phyloP scores from a whole-genome alignment of 805 yeast species.

The Wickerhamiella kazuoi region DNA sequence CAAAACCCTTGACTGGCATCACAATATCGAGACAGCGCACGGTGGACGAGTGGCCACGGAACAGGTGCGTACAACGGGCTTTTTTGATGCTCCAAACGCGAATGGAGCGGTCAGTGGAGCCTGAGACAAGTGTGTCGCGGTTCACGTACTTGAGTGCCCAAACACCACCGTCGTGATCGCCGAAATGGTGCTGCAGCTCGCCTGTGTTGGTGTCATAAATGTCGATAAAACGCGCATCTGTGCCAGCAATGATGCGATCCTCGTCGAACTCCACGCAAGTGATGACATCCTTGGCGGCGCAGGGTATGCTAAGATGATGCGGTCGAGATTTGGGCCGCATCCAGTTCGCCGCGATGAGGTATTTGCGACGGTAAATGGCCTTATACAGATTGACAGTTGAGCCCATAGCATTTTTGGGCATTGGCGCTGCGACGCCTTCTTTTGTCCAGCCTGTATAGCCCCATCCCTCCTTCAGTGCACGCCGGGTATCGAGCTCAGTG shows the following conservation, averaged over 20 bases:
- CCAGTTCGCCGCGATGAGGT: conserved; percentile 55
- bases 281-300: conserved; percentile 40
- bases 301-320: conserved; percentile 39
- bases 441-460: conserved; percentile 20
- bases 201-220: conserved; percentile 70
- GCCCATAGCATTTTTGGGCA: conserved; percentile 12
- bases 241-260: conserved; percentile 78
- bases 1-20: conserved; percentile 37
- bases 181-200: conserved; percentile 36
- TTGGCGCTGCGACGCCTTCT: conserved; percentile 1
- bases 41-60: conserved; percentile 82
- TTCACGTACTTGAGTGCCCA: conserved; percentile 91
- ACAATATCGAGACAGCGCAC: conserved; percentile 80
- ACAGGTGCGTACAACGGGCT: conserved; percentile 78
- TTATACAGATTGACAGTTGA: conserved; percentile 26
- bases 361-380: conserved; percentile 42
- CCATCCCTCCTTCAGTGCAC: conserved; percentile 21
- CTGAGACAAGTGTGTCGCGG: conserved; percentile 60
- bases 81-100: conserved; percentile 81
- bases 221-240: conserved; percentile 69
- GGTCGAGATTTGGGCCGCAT: conserved; percentile 45
- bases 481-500: conserved; percentile 27
- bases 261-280: conserved; percentile 90
- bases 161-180: conserved; percentile 94
- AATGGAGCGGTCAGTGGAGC: conserved; percentile 87